These are phyloP conservation scores for Fusarium hostae DNA, from an alignment of 2,329 filamentous ascomycete species.

Conservation along the genomic window DNA sequence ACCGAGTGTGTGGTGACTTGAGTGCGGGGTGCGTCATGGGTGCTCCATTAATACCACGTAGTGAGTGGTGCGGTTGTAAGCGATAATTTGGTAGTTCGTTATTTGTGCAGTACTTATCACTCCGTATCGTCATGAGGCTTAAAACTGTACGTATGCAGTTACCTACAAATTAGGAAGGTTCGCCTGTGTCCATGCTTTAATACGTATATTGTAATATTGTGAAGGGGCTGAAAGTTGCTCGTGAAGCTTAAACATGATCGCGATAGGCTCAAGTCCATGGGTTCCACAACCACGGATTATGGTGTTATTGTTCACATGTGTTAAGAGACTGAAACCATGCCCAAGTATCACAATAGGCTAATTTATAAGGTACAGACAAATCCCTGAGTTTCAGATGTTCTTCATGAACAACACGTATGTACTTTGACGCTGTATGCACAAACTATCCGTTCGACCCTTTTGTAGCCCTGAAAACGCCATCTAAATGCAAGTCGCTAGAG, in stretches of 20 bases:
- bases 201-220: background rate
- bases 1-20: slow-evolving; percentile 16
- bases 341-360: background rate
- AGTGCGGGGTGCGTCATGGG: slow-evolving; percentile 39
- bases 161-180: background rate
- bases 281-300: slow-evolving; percentile 11
- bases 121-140: slow-evolving; percentile 6
- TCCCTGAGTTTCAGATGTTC: background rate
- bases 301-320: slow-evolving; percentile 4
- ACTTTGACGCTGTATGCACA: slow-evolving; percentile 4
- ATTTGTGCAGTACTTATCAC: background rate
- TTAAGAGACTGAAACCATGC: slow-evolving; percentile 1
- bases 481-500: slow-evolving; percentile 25
- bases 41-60: slow-evolving; percentile 15
- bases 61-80: slow-evolving; percentile 42
- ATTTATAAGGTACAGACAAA: background rate
- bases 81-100: background rate
- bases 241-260: slow-evolving; percentile 10
- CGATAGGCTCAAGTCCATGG: slow-evolving; percentile 5
- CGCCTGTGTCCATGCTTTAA: background rate
- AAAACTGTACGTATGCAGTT: background rate
- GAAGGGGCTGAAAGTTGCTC: background rate
- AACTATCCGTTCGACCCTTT: background rate
- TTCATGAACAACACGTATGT: background rate
- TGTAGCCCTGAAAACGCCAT: slow-evolving; percentile 7